phyloP scores from a whole-genome alignment of 2,329 filamentous ascomycete genomes.

The Tolypocladium ovalisporum region DNA sequence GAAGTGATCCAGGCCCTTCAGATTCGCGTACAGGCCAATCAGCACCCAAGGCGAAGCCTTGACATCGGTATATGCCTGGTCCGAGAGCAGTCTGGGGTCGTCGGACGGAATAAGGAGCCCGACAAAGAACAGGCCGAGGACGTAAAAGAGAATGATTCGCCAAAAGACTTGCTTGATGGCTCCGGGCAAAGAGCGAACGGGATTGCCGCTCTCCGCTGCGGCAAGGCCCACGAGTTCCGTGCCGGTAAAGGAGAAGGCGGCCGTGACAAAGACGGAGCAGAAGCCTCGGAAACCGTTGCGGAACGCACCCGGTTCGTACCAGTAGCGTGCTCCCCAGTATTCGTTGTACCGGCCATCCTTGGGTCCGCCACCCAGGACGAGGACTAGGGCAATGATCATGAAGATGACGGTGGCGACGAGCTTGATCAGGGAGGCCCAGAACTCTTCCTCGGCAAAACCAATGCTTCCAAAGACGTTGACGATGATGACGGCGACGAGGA shows the following conservation, averaged over 20 bases:
- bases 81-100: conserved; percentile 31
- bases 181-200: conserved; percentile 60
- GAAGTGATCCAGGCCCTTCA: conserved; percentile 35
- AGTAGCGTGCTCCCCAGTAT: conserved; percentile 31
- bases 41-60: conserved; percentile 39
- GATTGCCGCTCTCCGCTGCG: conserved; percentile 57
- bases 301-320: conserved; percentile 41
- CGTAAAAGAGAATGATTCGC: conserved; percentile 41
- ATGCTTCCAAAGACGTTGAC: conserved; percentile 46
- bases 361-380: conserved; percentile 48
- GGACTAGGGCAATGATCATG: conserved; percentile 48
- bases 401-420: conserved; percentile 47
- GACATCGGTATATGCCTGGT: conserved; percentile 30
- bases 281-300: conserved; percentile 61
- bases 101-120: conserved; percentile 32
- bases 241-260: conserved; percentile 57
- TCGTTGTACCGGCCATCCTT: conserved; percentile 26
- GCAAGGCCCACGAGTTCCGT: conserved; percentile 61
- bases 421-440: conserved; percentile 43
- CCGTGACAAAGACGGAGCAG: conserved; percentile 58
- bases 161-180: conserved; percentile 66
- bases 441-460: conserved; percentile 45
- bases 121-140: conserved; percentile 37
- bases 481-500: conserved; percentile 35
- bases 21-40: conserved; percentile 34